Evolutionary conservation across 768 basidiomycete genomes (phyloP).

Genomic region (Mycena crocata): DNA sequence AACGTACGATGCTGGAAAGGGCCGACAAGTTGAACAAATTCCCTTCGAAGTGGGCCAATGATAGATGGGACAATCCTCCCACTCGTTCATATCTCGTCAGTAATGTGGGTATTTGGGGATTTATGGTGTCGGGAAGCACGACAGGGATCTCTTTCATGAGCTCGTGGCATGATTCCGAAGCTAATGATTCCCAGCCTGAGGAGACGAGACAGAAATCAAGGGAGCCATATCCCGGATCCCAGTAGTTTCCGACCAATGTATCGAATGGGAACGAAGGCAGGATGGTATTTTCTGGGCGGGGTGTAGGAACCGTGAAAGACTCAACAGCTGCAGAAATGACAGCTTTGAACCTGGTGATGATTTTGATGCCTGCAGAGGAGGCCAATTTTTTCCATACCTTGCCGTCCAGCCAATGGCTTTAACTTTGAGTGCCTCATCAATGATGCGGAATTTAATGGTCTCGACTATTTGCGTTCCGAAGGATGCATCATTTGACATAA

Average conservation of each 20-base stretch:
- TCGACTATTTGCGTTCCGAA: slow-evolving; percentile 31
- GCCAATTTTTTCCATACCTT: slow-evolving; percentile 20
- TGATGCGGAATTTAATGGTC: slow-evolving; percentile 38
- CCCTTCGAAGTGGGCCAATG: neutral
- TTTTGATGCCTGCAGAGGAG: neutral
- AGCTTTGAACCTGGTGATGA: slow-evolving; percentile 3
- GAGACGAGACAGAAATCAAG: neutral
- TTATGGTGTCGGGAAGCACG: neutral
- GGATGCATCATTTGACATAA: slow-evolving; percentile 40
- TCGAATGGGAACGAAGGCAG: slow-evolving; percentile 18
- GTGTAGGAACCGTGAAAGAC: slow-evolving; percentile 1
- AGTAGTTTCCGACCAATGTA: slow-evolving; percentile 22
- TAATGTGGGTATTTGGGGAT: neutral
- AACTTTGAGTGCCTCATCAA: slow-evolving; percentile 39
- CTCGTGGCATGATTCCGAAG: neutral
- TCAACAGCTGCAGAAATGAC: neutral
- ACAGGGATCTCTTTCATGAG: neutral
- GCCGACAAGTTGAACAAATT: neutral
- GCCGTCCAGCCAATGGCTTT: slow-evolving; percentile 38
- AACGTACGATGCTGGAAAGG: slow-evolving; percentile 1
- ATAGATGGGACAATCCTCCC: neutral
- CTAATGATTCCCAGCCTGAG: neutral
- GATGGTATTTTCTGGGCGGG: slow-evolving; percentile 16
- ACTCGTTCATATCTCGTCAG: neutral
- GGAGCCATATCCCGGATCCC: slow-evolving; percentile 8